phyloP scores from a whole-genome alignment of 108 stramenopile species.

The Asterionellopsis glacialis region DNA sequence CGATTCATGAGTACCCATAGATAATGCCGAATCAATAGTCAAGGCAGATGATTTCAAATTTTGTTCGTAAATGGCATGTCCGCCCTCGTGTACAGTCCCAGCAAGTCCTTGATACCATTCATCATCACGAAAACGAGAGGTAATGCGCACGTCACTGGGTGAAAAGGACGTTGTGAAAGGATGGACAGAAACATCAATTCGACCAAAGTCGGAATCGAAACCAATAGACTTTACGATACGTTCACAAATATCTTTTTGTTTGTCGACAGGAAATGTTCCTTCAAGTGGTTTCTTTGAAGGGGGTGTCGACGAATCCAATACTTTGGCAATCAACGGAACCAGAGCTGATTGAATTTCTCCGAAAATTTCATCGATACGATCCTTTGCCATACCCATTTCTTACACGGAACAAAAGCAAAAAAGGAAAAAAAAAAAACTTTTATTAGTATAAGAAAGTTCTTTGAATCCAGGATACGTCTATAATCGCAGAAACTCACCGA shows the following conservation, averaged over 20 bases:
- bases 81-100: slow-evolving; percentile 88
- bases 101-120: slow-evolving; percentile 88
- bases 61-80: slow-evolving; percentile 94
- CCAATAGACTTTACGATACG: slow-evolving; percentile 67
- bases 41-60: slow-evolving; percentile 41
- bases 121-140: slow-evolving; percentile 63
- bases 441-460: too few species aligned
- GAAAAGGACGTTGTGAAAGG: slow-evolving; percentile 82
- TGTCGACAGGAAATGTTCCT: slow-evolving; percentile 43
- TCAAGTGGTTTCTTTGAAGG: slow-evolving; percentile 32
- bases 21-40: slow-evolving; percentile 52
- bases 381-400: slow-evolving; percentile 75
- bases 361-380: slow-evolving; percentile 74
- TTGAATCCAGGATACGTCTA: too few species aligned
- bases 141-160: slow-evolving; percentile 84
- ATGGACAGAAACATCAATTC: slow-evolving; percentile 87
- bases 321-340: slow-evolving; percentile 64
- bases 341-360: slow-evolving; percentile 56
- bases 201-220: slow-evolving; percentile 59
- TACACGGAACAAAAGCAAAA: too few species aligned
- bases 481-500: slow-evolving; percentile 1
- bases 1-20: slow-evolving; percentile 89
- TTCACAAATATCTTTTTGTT: slow-evolving; percentile 50
- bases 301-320: slow-evolving; percentile 24
- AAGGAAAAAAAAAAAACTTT: too few species aligned